Conservation (phyloP, 805 yeast genomes). For the Maudiozyma barnettii region DNA sequence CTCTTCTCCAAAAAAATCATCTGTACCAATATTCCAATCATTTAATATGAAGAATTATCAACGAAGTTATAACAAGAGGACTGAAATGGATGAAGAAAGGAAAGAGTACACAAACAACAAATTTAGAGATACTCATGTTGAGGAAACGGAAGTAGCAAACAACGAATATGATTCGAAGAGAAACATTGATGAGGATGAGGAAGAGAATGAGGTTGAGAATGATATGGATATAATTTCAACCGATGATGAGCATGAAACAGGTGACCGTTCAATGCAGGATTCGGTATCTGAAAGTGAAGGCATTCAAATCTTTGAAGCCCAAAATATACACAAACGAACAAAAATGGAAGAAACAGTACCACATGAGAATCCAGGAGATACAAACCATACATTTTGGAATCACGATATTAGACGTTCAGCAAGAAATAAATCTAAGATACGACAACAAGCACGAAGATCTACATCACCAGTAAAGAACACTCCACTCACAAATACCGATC, state of each 20-base stretch:
- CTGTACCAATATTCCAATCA: constrained; percentile 17
- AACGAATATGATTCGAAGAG: background rate
- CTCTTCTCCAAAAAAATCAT: constrained; percentile 1
- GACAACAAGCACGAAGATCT: constrained; percentile 13
- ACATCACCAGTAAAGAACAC: constrained; percentile 19
- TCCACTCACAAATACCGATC: constrained; percentile 8
- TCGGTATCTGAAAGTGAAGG: background rate
- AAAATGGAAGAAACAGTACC: background rate
- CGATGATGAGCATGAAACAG: background rate
- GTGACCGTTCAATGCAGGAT: too few relatives aligned
- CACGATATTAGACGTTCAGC: constrained; percentile 17
- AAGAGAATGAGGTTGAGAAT: background rate
- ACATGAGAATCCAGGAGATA: background rate
- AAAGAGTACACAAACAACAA: background rate
- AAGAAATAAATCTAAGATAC: constrained; percentile 15
- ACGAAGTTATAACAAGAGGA: constrained; percentile 2
- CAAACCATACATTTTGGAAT: constrained; percentile 7
- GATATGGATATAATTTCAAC: background rate
- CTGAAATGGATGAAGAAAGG: background rate
- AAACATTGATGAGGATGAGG: background rate
- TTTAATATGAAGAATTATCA: constrained; percentile 25
- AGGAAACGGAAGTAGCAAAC: background rate
- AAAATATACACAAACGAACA: background rate
- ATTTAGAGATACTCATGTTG: background rate
- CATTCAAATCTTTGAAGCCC: background rate